phyloP scores from a whole-genome alignment of 1,284 basidiomycete species.

The Moesziomyces sp. region DNA sequence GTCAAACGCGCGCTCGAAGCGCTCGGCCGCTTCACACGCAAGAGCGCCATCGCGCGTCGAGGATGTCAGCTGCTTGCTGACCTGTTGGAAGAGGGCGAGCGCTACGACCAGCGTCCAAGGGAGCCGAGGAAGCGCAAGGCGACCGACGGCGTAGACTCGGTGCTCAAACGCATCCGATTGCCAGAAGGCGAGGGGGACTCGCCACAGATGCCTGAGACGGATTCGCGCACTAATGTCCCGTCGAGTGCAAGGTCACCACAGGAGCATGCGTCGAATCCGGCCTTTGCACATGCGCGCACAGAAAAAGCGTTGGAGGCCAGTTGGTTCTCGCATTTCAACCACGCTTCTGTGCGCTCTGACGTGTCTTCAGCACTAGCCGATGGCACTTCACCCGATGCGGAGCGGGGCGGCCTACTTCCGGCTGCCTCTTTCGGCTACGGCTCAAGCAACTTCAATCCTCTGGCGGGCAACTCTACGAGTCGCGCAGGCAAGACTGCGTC shows the following conservation, averaged over 20 bases:
- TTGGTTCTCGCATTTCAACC: constrained; percentile 39
- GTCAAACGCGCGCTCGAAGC: constrained; percentile 41
- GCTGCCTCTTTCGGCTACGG: constrained; percentile 36
- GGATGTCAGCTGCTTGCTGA: constrained; percentile 42
- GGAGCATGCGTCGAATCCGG: not conserved
- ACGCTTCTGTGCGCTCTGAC: constrained; percentile 28
- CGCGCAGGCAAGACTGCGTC: constrained; percentile 12
- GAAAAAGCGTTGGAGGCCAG: constrained; percentile 28
- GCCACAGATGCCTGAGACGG: not conserved
- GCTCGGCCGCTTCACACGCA: constrained; percentile 27
- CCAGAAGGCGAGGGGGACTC: constrained; percentile 19
- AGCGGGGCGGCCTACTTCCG: constrained; percentile 8
- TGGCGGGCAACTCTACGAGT: constrained; percentile 41
- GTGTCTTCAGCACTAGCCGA: constrained; percentile 26
- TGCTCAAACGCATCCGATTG: constrained; percentile 34
- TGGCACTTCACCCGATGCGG: constrained; percentile 28
- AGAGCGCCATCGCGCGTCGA: constrained; percentile 48
- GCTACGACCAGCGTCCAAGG: constrained; percentile 21
- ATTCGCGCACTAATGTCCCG: not conserved
- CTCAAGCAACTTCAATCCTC: constrained; percentile 40
- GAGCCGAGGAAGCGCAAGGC: constrained; percentile 29
- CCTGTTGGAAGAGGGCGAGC: constrained; percentile 36
- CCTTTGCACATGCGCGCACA: not conserved
- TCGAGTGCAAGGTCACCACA: not conserved
- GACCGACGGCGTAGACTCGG: constrained; percentile 28